A percentile compares a stretch with the other conserved stretches of the same genome.
These are phyloP conservation scores for Gastrolobium bilobum DNA, from an alignment of 306 rosid genomes.

Conservation along the genomic window DNA sequence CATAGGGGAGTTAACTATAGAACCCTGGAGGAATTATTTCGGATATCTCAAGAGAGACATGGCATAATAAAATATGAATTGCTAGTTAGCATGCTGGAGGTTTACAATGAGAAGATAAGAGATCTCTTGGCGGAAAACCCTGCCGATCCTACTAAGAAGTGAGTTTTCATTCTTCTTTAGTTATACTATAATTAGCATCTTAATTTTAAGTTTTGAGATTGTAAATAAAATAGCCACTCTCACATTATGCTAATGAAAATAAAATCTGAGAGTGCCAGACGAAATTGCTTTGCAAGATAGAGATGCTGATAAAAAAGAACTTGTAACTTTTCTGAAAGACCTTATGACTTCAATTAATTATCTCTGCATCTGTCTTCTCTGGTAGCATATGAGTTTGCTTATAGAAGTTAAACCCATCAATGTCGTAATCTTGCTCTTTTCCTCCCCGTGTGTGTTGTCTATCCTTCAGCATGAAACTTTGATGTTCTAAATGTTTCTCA, in stretches of 20 bases:
- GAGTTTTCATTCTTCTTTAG: conserved; percentile 50
- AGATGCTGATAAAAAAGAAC: neutral
- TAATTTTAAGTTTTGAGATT: neutral
- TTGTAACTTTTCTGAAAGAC: neutral
- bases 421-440: conserved; percentile 5
- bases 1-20: conserved; percentile 93
- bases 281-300: conserved; percentile 12
- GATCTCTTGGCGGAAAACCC: conserved; percentile 82
- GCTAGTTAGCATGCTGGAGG: conserved; percentile 93
- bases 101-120: conserved; percentile 90
- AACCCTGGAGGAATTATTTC: conserved; percentile 83
- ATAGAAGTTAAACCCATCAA: conserved; percentile 7
- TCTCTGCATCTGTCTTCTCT: conserved; percentile 14
- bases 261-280: neutral
- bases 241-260: conserved; percentile 16
- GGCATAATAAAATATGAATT: conserved; percentile 73
- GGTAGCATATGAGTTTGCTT: conserved; percentile 11
- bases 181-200: conserved; percentile 5
- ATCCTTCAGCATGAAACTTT: conserved; percentile 7
- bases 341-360: neutral
- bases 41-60: conserved; percentile 70
- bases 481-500: neutral
- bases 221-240: neutral
- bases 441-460: neutral
- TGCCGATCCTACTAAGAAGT: conserved; percentile 78